These are phyloP conservation scores for Inonotus hispidus DNA, from an alignment of 1,284 basidiomycete species.

Conservation along the genomic window DNA sequence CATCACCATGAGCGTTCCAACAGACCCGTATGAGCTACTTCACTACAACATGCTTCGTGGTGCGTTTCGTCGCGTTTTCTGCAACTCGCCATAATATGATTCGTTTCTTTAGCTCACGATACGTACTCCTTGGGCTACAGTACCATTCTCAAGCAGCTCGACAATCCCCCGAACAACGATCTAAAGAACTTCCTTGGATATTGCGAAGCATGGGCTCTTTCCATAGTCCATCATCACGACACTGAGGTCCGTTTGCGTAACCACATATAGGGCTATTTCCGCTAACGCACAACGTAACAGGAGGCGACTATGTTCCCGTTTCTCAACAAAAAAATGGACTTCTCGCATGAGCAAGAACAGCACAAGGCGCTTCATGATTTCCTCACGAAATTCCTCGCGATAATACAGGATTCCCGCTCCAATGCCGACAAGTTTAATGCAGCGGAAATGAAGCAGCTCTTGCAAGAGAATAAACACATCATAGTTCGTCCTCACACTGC, in stretches of 20 bases:
- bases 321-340: conserved; percentile 32
- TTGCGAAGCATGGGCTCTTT: conserved; percentile 32
- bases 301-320: conserved; percentile 34
- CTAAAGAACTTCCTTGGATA: conserved; percentile 37
- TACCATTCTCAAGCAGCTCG: conserved; percentile 31
- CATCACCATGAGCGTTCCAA: conserved; percentile 8
- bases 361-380: conserved; percentile 31
- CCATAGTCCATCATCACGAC: conserved; percentile 30
- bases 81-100: background rate
- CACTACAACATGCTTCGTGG: conserved; percentile 25
- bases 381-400: conserved; percentile 27
- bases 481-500: background rate
- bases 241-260: conserved; percentile 26
- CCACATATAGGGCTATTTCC: background rate
- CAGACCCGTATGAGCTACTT: conserved; percentile 20
- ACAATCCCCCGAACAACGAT: conserved; percentile 31
- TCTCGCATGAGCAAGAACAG: conserved; percentile 31
- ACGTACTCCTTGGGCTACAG: conserved; percentile 32
- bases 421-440: conserved; percentile 27
- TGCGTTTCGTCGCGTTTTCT: conserved; percentile 1
- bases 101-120: conserved; percentile 26
- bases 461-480: background rate
- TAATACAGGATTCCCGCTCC: conserved; percentile 24
- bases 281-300: conserved; percentile 5
- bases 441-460: background rate